A percentile compares a stretch with the other conserved stretches of the same genome.
Evolutionary conservation across 352 stramenopile species (phyloP).

Genomic region (Plasmopara viticola): DNA sequence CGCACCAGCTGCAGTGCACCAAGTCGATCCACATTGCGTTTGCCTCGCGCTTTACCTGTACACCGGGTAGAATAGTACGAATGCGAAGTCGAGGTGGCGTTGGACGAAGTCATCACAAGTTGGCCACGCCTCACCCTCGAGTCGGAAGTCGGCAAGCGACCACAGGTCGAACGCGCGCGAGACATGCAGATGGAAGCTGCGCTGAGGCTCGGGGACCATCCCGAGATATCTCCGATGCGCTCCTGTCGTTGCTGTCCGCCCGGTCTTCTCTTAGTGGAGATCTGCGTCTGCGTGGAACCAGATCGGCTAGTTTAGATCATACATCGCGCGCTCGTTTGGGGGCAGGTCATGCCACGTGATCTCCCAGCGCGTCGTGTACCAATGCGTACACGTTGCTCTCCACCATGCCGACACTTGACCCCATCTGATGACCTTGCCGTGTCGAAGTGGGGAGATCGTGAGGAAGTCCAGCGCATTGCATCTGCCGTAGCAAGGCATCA

Average conservation of each 20-base stretch:
- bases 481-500: neutral
- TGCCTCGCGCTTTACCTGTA: no score
- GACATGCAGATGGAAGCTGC: neutral
- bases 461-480: neutral
- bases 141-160: neutral
- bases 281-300: neutral
- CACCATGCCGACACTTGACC: neutral
- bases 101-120: no score
- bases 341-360: no score
- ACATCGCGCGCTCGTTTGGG: no score
- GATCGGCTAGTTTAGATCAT: no score
- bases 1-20: neutral
- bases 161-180: neutral
- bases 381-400: neutral
- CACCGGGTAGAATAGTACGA: no score
- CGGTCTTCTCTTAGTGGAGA: no score
- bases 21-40: neutral
- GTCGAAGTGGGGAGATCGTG: neutral
- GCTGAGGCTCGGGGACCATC: no score
- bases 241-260: no score
- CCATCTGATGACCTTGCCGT: neutral
- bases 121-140: neutral
- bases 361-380: neutral
- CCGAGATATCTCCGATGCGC: no score
- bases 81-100: no score